phyloP scores from a whole-genome alignment of 164 flowering plant genomes.

The Chimonanthus salicifolius region DNA sequence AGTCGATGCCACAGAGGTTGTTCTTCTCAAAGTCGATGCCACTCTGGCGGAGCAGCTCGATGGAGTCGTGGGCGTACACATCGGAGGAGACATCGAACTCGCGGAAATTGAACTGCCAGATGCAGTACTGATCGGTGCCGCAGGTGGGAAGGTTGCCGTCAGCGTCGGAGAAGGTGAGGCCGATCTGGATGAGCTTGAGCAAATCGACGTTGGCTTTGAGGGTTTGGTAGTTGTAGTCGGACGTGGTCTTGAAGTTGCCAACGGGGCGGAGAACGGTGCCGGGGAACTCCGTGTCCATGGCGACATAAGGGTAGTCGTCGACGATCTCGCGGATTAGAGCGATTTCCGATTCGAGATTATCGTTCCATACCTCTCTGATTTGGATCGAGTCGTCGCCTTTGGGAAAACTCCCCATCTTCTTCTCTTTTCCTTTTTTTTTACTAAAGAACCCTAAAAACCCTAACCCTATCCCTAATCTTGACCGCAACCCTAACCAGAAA shows the following conservation, averaged over 20 bases:
- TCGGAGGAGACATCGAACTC: slow-evolving; percentile 38
- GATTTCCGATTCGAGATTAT: slow-evolving; percentile 40
- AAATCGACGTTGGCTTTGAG: slow-evolving; percentile 45
- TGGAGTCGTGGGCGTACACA: slow-evolving; percentile 40
- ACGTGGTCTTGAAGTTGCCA: slow-evolving; percentile 20
- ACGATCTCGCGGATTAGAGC: slow-evolving; percentile 37
- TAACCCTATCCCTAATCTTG: not conserved
- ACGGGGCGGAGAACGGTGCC: slow-evolving; percentile 39
- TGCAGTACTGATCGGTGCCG: slow-evolving; percentile 31
- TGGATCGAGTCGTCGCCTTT: slow-evolving; percentile 36
- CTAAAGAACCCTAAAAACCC: not conserved
- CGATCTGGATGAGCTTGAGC: slow-evolving; percentile 44
- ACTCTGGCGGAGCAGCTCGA: slow-evolving; percentile 34
- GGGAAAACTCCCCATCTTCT: slow-evolving; percentile 24
- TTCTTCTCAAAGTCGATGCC: slow-evolving; percentile 38
- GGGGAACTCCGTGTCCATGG: slow-evolving; percentile 45
- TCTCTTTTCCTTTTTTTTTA: not conserved
- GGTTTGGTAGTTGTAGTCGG: slow-evolving; percentile 32
- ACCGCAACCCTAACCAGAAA: not conserved
- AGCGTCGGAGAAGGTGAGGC: slow-evolving; percentile 45
- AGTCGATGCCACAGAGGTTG: slow-evolving; percentile 26
- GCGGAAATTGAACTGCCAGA: slow-evolving; percentile 53
- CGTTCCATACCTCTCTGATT: slow-evolving; percentile 43
- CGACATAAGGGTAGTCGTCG: slow-evolving; percentile 44
- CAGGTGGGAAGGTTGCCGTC: slow-evolving; percentile 41